Percentiles rank a stretch among this genome's conserved stretches.
Conservation (phyloP, 176 grass and related monocot species). For the Zoysia japonica region DNA sequence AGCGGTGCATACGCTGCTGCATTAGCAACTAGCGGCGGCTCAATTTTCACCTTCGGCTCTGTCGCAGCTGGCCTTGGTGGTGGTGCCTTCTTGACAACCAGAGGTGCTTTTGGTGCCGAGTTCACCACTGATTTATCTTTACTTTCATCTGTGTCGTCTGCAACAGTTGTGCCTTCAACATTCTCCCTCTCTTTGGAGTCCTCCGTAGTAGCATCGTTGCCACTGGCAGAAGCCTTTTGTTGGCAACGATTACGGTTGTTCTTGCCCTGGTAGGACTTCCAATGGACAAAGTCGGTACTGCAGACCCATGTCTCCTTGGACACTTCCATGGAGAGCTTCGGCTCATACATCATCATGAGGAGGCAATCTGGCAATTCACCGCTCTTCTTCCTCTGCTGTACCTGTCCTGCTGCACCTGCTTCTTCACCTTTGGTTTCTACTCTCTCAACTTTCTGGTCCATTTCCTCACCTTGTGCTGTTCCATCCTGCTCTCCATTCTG, state of each 20-base stretch:
- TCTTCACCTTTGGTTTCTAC: conserved; percentile 30
- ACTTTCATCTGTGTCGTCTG: conserved; percentile 22
- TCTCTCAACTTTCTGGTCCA: conserved; percentile 19
- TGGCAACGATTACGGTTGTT: conserved; percentile 23
- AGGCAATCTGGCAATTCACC: conserved; percentile 85
- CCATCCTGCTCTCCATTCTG: conserved; percentile 48
- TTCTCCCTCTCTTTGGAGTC: conserved; percentile 35
- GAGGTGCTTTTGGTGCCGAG: not conserved
- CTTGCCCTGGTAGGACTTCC: conserved; percentile 63
- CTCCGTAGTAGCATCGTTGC: not conserved
- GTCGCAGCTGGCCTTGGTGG: not conserved
- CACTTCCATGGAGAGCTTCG: conserved; percentile 98
- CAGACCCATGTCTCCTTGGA: conserved; percentile 97
- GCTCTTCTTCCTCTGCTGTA: conserved; percentile 61
- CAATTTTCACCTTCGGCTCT: conserved; percentile 62
- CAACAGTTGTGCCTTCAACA: conserved; percentile 11
- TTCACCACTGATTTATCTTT: not conserved
- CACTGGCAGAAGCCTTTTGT: conserved; percentile 27
- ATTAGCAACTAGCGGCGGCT: conserved; percentile 23
- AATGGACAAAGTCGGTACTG: conserved; percentile 80
- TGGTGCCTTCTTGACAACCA: conserved; percentile 6
- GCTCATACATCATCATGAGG: conserved; percentile 97
- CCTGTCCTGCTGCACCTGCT: conserved; percentile 32
- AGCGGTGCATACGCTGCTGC: conserved; percentile 63
- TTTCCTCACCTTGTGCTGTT: not conserved